Percentiles rank a stretch among this genome's conserved stretches.
Evolutionary conservation across 129 eudicot genomes (phyloP).

Genomic region (Solidago caesia): DNA sequence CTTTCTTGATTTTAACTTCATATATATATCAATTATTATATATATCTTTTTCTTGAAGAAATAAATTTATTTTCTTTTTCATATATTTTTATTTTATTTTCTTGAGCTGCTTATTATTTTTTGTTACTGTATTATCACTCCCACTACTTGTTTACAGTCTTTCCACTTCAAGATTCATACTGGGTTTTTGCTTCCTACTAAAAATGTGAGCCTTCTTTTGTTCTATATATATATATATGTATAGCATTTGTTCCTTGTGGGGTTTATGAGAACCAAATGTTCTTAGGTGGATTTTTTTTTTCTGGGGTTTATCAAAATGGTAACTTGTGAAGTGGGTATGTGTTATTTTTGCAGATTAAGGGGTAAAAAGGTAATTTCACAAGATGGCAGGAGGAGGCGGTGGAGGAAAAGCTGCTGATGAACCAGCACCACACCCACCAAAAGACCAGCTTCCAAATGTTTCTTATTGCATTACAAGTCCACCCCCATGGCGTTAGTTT

Average conservation of each 20-base stretch:
- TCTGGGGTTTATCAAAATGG: not conserved
- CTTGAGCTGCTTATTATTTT: not conserved
- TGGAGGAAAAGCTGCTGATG: slow-evolving; percentile 52
- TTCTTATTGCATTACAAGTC: slow-evolving; percentile 87
- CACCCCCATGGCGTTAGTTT: slow-evolving; percentile 93
- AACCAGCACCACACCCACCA: slow-evolving; percentile 94
- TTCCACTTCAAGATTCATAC: slow-evolving; percentile 4
- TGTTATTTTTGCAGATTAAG: slow-evolving; percentile 37
- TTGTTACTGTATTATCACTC: slow-evolving; percentile 20
- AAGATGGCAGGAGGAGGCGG: slow-evolving; percentile 81
- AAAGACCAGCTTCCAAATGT: slow-evolving; percentile 92
- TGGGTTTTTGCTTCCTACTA: slow-evolving; percentile 18
- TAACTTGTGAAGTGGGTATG: slow-evolving; percentile 39
- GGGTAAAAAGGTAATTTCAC: slow-evolving; percentile 21
- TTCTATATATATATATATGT: not conserved
- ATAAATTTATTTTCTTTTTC: slow-evolving; percentile 20
- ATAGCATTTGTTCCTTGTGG: slow-evolving; percentile 5
- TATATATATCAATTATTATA: not conserved
- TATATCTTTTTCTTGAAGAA: slow-evolving; percentile 28
- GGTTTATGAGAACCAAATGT: slow-evolving; percentile 5
- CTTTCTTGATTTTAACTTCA: slow-evolving; percentile 27
- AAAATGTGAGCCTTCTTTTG: slow-evolving; percentile 23
- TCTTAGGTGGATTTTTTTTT: not conserved
- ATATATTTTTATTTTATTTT: not conserved
- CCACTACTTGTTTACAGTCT: slow-evolving; percentile 15